A percentile compares a stretch with the other conserved stretches of the same genome.
These are phyloP conservation scores for Colletotrichum sp. DNA, from an alignment of 2,329 filamentous ascomycete species.

Conservation along the genomic window DNA sequence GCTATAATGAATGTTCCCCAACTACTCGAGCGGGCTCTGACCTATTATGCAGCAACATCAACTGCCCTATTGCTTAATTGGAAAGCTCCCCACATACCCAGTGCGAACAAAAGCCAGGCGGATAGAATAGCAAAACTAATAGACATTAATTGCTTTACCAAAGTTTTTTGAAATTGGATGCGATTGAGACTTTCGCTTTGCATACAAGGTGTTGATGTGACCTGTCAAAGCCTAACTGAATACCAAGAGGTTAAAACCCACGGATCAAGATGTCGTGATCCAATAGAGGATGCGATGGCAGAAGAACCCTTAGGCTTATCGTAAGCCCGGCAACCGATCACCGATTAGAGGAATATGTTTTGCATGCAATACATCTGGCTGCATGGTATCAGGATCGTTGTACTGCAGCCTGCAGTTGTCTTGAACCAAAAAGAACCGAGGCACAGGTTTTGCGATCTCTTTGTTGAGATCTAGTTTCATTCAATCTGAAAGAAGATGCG, in stretches of 20 bases:
- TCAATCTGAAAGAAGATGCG: neutral
- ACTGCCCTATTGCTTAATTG: conserved; percentile 1
- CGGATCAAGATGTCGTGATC: neutral
- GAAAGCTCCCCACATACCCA: neutral
- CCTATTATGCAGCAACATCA: neutral
- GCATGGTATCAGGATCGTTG: neutral
- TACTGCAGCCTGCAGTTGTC: neutral
- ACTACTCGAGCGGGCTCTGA: neutral
- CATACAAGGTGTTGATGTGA: neutral
- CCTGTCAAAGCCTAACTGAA: neutral
- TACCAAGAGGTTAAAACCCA: neutral
- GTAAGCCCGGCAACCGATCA: neutral
- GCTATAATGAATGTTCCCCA: no score
- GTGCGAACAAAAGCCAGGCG: neutral
- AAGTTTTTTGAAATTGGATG: neutral
- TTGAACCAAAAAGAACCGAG: neutral
- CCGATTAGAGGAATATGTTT: neutral
- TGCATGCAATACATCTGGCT: neutral
- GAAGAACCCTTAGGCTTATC: neutral
- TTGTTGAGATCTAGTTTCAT: neutral
- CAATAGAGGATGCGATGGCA: neutral
- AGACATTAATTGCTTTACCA: neutral
- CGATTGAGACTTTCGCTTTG: neutral
- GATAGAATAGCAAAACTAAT: neutral
- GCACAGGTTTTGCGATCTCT: neutral